A percentile compares a stretch with the other conserved stretches of the same genome.
Evolutionary conservation across 768 basidiomycete species (phyloP).

Genomic region (Leccinum ochraceum): DNA sequence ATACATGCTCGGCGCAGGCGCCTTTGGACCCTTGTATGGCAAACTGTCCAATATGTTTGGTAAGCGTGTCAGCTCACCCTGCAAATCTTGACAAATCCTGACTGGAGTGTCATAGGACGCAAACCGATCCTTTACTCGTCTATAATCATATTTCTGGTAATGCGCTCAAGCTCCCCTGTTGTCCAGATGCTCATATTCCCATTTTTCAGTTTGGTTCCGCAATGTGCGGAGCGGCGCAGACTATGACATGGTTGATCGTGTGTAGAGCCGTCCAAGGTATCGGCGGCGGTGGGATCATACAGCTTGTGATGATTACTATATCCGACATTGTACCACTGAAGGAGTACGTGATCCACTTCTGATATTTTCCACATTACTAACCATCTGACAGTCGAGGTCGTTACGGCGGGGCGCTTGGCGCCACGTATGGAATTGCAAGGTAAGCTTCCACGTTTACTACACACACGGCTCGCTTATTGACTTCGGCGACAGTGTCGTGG

Average conservation of each 20-base stretch:
- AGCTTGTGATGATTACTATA: constrained; percentile 75
- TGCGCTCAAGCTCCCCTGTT: constrained; percentile 12
- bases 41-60: constrained; percentile 68
- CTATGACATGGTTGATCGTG: constrained; percentile 74
- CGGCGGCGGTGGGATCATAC: constrained; percentile 79
- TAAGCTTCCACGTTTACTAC: constrained; percentile 6
- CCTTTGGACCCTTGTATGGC: constrained; percentile 73
- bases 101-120: constrained; percentile 41
- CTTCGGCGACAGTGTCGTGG: constrained; percentile 50
- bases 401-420: constrained; percentile 71
- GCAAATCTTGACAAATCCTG: constrained; percentile 23
- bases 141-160: constrained; percentile 69
- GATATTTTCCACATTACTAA: constrained; percentile 18
- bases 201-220: constrained; percentile 66
- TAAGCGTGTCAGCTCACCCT: constrained; percentile 2
- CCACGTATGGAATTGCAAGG: constrained; percentile 76
- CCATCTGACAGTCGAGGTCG: constrained; percentile 61
- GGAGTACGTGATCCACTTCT: constrained; percentile 49
- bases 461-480: neutral
- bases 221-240: constrained; percentile 79
- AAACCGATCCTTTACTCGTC: constrained; percentile 71
- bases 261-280: constrained; percentile 81
- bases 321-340: constrained; percentile 81
- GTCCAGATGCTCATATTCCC: neutral
- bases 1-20: constrained; percentile 69